These are phyloP conservation scores for Penicillium oxalicum DNA, from an alignment of 2,329 filamentous ascomycete species.

Conservation along the genomic window DNA sequence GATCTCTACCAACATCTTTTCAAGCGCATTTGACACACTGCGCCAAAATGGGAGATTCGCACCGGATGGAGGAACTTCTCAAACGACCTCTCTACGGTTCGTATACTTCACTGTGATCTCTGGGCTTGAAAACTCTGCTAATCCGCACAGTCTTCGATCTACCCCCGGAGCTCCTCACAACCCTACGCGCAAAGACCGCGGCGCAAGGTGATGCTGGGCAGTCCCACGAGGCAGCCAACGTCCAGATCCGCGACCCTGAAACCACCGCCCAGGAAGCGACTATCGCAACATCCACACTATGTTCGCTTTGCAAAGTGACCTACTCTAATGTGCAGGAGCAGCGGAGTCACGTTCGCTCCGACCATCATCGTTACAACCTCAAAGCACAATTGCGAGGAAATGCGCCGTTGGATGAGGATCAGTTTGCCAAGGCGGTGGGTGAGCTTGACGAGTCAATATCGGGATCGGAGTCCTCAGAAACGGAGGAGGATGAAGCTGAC, in stretches of 20 bases:
- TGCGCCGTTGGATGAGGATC: conserved; percentile 65
- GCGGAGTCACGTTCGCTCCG: conserved; percentile 77
- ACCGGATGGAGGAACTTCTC: conserved; percentile 35
- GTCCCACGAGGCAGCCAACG: conserved; percentile 18
- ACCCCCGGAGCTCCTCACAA: conserved; percentile 64
- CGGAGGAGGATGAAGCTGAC: conserved; percentile 57
- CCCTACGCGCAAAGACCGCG: conserved; percentile 55
- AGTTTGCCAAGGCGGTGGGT: conserved; percentile 81
- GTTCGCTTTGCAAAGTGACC: conserved; percentile 68
- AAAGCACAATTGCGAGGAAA: conserved; percentile 80
- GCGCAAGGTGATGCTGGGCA: conserved; percentile 25
- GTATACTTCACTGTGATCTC: conserved; percentile 2
- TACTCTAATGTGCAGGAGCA: conserved; percentile 75
- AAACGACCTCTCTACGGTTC: conserved; percentile 48
- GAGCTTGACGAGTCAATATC: conserved; percentile 92
- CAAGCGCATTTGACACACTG: conserved; percentile 5
- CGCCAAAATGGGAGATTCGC: conserved; percentile 19
- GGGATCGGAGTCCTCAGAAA: conserved; percentile 62
- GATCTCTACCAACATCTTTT: background rate
- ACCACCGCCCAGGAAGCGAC: conserved; percentile 35
- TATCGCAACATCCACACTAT: conserved; percentile 60
- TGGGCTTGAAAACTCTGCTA: conserved; percentile 6
- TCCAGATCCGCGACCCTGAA: conserved; percentile 21
- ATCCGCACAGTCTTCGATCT: conserved; percentile 67
- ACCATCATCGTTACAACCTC: conserved; percentile 88